Base-by-base conservation (phyloP, 2,329 filamentous ascomycete genomes). In the Lachnellula arida region DNA sequence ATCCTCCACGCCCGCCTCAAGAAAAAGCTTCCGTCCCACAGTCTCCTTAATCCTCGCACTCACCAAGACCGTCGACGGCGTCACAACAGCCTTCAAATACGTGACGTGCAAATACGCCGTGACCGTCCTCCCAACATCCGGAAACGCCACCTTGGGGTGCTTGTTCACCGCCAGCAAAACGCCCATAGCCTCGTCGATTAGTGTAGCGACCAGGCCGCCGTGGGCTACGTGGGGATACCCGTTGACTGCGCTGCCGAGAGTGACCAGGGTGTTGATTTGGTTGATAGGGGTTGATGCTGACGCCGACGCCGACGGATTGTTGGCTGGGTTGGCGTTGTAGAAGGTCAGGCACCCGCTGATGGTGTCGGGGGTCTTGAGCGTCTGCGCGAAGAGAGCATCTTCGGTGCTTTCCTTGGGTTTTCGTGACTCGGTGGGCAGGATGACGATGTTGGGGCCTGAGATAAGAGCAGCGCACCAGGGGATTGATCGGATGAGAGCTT, bases 171-270 rank as follows among this genome's bases (percentile, higher is more conserved):
- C 71, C 9, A 81, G 70, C 17, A 83, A 59, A 5, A 78, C 70
- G 1, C 82, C 81, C 66, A 80, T 77, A 5, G 73, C 69, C 65
- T 87, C 83, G 63, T 87, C 83, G 22, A 87, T 66, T n/a, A 86
- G 65, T 0, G 78, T 76, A 8, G 76, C 76, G 6, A 81, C 75
- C 32, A 86, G 75, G 1, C 83, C 84, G 19, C 84, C 82, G 65
- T 87, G 84, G 9, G 75, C 71, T 6, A 81, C 72, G 3, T 73
- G 68, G 2, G 78, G 70, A 61, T 78, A 78, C 2, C 83, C 83
- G 59, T 81, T 80, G 54, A 86, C 61, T 17, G 76, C 77, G 11
- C 72, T 63, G 1, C 79, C 82, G 1, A 86, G 70, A 12, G 67
- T 61, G n/a, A 65, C 37, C 4, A 64, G 37, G n/a, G 49, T 62